Conservation (phyloP, 2,329 filamentous ascomycete species). For the Penicillium oxalicum region DNA sequence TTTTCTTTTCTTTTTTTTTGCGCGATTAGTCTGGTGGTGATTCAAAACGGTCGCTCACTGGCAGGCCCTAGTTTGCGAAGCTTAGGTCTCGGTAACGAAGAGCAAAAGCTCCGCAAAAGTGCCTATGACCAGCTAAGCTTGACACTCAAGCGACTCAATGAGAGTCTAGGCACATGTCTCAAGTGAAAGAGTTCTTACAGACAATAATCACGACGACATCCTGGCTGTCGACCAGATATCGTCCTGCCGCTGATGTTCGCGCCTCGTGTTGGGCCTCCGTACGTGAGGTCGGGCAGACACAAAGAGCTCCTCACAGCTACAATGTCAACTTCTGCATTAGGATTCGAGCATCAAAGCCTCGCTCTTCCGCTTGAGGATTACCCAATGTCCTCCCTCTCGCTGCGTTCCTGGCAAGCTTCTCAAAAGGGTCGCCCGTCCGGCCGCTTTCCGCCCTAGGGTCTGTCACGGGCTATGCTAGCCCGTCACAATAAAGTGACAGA, state of each 20-base stretch:
- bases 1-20: not conserved
- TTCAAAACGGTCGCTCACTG: slow-evolving; percentile 18
- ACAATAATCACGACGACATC: not conserved
- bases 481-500: too few relatives aligned
- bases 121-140: slow-evolving; percentile 39
- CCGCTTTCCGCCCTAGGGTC: too few relatives aligned
- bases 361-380: slow-evolving; percentile 1
- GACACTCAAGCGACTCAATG: slow-evolving; percentile 44
- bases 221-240: slow-evolving; percentile 9
- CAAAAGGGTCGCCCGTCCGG: not conserved
- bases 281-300: slow-evolving; percentile 19
- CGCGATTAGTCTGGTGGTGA: not conserved
- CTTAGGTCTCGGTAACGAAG: slow-evolving; percentile 22
- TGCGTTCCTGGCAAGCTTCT: not conserved
- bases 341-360: slow-evolving; percentile 4
- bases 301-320: slow-evolving; percentile 2
- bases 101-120: slow-evolving; percentile 28
- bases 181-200: slow-evolving; percentile 12
- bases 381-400: not conserved
- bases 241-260: slow-evolving; percentile 4
- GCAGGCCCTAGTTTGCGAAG: slow-evolving; percentile 22
- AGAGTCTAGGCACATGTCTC: slow-evolving; percentile 44
- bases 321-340: slow-evolving; percentile 11
- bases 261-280: slow-evolving; percentile 17
- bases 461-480: too few relatives aligned